Evolutionary conservation across 306 rosid species (phyloP), one percentile per base, ranked within the genome.

Genomic region (Vachellia collinsii): DNA sequence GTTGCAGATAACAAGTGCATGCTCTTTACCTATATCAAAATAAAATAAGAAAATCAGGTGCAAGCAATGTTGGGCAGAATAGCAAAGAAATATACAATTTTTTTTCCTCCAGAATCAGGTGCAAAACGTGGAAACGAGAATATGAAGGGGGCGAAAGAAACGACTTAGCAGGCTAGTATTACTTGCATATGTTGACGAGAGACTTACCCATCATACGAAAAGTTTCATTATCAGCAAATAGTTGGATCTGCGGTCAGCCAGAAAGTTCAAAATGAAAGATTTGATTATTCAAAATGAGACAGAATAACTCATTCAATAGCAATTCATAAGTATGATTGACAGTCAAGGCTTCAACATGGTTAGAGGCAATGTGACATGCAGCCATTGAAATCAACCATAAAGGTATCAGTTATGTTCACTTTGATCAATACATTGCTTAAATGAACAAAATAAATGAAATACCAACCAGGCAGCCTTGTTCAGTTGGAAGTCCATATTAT

Each of bases 1-100:
- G 43, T 70, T 70, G 74, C 56, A 70, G 16, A 70, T 70, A 56
- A 70, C 74, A 22, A 70, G 74, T 44, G 74, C 74, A 70, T 70
- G 74, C 74, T 70, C 74, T 22, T 70, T 70, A 70, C 74, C 74
- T 70, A 42, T 43, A 70, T 43, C 56, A 34, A 70, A 11, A 70
- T 5, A 70, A 17, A 69, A 44, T 42, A 29, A 43, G 56, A 44
- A 70, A 44, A 7, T 44, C 14, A 70, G 54, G 8, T 4, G 56
- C 38, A 70, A 44, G 56, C 11, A 22, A 22, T 13, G 56, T 3
- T 69, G 74, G 74, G 74, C 14, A 41, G n/a, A 41, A 19, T n/a
- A 19, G 73, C 53, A 22, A 37, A 20, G 37, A 20, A 43, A 69
- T 69, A 69, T n/a, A 11, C 19, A 42, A 4, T 20, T 42, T 68